These are phyloP conservation scores for Metschnikowia anglica DNA, from an alignment of 805 yeast genomes.

Conservation along the genomic window DNA sequence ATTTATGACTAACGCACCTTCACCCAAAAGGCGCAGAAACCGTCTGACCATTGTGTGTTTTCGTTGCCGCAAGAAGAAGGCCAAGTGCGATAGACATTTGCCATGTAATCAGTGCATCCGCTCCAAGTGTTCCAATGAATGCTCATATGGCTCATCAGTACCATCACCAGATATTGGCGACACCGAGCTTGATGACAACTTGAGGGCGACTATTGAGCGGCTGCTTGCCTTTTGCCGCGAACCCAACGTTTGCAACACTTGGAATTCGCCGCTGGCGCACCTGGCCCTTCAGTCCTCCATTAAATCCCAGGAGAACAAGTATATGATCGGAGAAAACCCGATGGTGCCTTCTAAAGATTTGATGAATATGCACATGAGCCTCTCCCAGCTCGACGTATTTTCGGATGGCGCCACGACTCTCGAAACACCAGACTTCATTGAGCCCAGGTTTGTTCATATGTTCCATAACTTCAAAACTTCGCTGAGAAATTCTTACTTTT, in stretches of 20 bases:
- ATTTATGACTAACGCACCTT: neutral
- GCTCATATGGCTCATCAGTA: slow-evolving; percentile 12
- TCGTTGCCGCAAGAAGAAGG: slow-evolving; percentile 20
- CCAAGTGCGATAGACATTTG: slow-evolving; percentile 15
- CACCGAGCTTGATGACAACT: neutral
- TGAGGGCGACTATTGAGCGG: neutral
- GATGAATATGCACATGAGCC: slow-evolving; percentile 20
- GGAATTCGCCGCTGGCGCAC: too few relatives aligned
- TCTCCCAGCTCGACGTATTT: neutral
- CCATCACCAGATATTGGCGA: neutral
- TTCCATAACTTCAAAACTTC: slow-evolving; percentile 11
- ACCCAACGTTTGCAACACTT: neutral
- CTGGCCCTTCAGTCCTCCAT: neutral
- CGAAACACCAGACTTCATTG: slow-evolving; percentile 7
- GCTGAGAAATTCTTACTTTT: slow-evolving; percentile 16
- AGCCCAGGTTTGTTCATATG: slow-evolving; percentile 3
- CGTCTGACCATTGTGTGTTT: slow-evolving; percentile 19
- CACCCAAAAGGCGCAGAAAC: slow-evolving; percentile 12
- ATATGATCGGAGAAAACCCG: slow-evolving; percentile 17
- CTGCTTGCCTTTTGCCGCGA: neutral
- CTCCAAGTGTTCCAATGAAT: slow-evolving; percentile 15
- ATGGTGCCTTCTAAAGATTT: slow-evolving; percentile 14
- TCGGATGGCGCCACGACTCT: neutral
- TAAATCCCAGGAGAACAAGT: neutral
- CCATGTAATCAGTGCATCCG: slow-evolving; percentile 18